phyloP scores from a whole-genome alignment of 495 filamentous ascomycete species.

The Achaetomiella virescens region DNA sequence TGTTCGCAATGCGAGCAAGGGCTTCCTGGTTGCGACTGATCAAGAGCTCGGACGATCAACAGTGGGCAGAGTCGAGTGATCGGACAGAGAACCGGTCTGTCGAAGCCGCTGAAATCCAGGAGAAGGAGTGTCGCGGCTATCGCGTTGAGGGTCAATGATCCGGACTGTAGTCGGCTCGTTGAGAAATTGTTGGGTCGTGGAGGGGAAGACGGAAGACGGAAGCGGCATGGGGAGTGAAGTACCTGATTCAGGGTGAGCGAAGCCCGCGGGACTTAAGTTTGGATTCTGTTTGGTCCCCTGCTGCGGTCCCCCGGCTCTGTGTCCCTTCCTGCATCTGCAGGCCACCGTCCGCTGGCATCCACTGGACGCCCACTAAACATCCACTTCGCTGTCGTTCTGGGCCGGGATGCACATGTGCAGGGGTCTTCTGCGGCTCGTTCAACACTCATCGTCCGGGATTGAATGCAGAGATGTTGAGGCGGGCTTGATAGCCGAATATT shows the following conservation, averaged over 20 bases:
- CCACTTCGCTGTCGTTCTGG: background rate
- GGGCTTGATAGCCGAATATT: too few species aligned
- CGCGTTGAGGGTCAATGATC: background rate
- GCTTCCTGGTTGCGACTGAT: background rate
- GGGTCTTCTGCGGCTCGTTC: background rate
- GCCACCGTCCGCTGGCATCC: background rate
- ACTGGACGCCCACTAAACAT: slow-evolving; percentile 3
- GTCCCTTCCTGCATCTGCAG: slow-evolving; percentile 5
- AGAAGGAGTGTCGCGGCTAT: background rate
- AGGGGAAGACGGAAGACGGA: background rate
- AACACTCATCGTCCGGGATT: too few species aligned
- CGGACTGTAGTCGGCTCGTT: background rate
- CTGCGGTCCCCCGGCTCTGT: background rate
- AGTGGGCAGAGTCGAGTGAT: background rate
- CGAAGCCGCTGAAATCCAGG: too few species aligned
- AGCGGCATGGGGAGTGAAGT: background rate
- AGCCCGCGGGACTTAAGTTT: slow-evolving; percentile 9
- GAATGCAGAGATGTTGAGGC: too few species aligned
- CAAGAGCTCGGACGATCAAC: background rate
- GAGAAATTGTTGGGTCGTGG: background rate
- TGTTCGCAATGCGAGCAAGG: too few species aligned
- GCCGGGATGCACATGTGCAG: background rate
- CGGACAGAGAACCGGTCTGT: too few species aligned
- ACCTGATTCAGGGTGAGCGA: slow-evolving; percentile 5
- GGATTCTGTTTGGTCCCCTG: slow-evolving; percentile 3